Evolutionary conservation across 1,139 yeast species (phyloP), one percentile per base, ranked within the genome.

Genomic region (Blastobotrys serpentis): DNA sequence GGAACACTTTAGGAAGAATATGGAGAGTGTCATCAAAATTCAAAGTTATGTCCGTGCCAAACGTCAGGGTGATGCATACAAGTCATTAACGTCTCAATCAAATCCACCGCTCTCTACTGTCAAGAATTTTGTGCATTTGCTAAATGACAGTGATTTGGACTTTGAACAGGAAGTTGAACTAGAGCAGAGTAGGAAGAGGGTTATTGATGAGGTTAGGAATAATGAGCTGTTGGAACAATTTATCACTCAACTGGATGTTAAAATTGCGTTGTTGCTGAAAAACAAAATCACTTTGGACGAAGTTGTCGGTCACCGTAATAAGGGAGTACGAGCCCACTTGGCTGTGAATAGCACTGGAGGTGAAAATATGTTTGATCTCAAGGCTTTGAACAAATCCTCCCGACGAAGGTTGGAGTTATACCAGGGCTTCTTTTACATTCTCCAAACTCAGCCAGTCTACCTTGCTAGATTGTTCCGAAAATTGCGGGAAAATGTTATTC

Each of bases 371-470:
- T 67, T 71, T 54, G 74, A 72, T 50, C 58, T 71, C 42, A 69
- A 66, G 51, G 68, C 72, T 0, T 62, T 73, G 23, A 72, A 69
- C 55, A 73, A 71, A 56, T 48, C 71, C 1, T 67, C 75, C 6
- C 61, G 76, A 14, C 62, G 67, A 17, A 62, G 74, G 4, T 68
- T 81, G 19, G 87, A 82, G 52, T 64, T 80, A 1, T 86, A 85
- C 65, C 96, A 86, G 59, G 84, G 86, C 6, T 65, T 92, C 49
- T 84, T 92, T 58, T 92, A 84, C 59, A 71, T 90, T 40, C 67
- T 94, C 36, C 98, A 94, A 63, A 86, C 96, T 0, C 88, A 86
- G 60, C 89, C 96, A 0, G 67, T 67, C 0, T 92, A 92, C 62
- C 75, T 92, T 61, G 75, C 82, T 1, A 71, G 82, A 25, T 66